phyloP scores from a whole-genome alignment of 495 filamentous ascomycete genomes.

The Trichoderma gamsii region DNA sequence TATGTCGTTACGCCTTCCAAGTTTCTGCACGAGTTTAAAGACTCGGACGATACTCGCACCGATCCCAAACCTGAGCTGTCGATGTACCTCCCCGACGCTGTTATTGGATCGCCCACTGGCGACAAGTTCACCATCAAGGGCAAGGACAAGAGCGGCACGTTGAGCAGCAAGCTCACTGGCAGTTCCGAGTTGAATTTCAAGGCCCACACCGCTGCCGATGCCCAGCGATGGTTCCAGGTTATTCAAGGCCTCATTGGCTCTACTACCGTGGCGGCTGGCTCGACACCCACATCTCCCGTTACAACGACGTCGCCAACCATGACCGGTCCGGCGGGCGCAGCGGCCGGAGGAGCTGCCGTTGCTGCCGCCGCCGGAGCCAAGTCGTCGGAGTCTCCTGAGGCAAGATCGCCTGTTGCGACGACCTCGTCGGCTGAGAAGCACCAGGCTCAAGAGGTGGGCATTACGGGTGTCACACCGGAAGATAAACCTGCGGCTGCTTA shows the following conservation, averaged over 20 bases:
- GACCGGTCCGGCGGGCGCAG: not conserved
- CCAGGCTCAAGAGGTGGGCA: conserved; percentile 16
- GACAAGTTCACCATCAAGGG: conserved; percentile 92
- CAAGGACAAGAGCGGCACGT: conserved; percentile 60
- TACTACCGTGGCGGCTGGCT: conserved; percentile 18
- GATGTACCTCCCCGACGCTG: conserved; percentile 87
- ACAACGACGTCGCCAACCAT: not conserved
- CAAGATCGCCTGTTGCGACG: not conserved
- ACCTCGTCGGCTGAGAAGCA: not conserved
- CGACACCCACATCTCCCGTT: conserved; percentile 9
- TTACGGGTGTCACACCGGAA: not conserved
- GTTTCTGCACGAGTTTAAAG: conserved; percentile 94
- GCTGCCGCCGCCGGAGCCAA: not conserved
- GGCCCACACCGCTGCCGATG: conserved; percentile 67
- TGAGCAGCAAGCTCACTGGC: conserved; percentile 48
- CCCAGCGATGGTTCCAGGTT: conserved; percentile 74
- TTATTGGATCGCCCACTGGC: conserved; percentile 65
- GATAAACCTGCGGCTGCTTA: conserved; percentile 1
- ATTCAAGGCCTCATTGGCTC: conserved; percentile 47
- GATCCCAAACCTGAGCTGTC: conserved; percentile 82
- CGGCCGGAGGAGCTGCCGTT: not conserved
- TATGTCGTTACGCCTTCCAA: conserved; percentile 83
- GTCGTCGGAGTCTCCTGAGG: not conserved
- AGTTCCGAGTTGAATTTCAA: conserved; percentile 49
- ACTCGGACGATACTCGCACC: conserved; percentile 72